phyloP scores from a whole-genome alignment of 2,329 filamentous ascomycete species.

The Westerdykella aurantiaca region DNA sequence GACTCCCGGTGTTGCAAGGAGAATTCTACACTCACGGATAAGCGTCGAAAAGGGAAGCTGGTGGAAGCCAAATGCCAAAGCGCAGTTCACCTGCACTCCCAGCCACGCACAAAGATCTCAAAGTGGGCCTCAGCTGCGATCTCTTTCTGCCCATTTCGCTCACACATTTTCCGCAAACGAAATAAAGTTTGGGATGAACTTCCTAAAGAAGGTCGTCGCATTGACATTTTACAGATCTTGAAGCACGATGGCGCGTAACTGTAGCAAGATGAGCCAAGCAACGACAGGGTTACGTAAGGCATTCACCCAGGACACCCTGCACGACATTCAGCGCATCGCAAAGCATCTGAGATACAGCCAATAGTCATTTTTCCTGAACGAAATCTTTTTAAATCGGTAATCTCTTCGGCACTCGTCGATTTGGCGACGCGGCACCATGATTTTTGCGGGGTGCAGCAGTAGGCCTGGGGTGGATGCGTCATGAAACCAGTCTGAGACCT shows the following conservation, averaged over 20 bases:
- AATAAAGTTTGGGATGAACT: no score
- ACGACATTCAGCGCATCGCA: neutral
- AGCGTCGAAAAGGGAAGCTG: no score
- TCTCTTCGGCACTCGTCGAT: neutral
- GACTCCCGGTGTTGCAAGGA: no score
- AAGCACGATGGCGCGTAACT: slow-evolving; percentile 1
- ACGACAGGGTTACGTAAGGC: neutral
- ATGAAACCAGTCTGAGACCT: slow-evolving; percentile 10
- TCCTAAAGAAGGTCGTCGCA: no score
- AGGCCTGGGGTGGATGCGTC: neutral
- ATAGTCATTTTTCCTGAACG: slow-evolving; percentile 4
- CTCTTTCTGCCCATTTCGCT: no score
- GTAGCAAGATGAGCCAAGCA: neutral
- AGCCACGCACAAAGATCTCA: no score
- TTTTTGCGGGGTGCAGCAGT: slow-evolving; percentile 8
- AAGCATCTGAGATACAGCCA: neutral
- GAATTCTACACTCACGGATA: no score
- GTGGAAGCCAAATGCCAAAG: no score
- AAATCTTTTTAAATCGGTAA: neutral
- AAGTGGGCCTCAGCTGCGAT: no score
- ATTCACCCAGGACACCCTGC: neutral
- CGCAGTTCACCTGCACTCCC: no score
- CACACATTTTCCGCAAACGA: no score
- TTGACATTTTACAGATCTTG: slow-evolving; percentile 3
- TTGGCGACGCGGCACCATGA: neutral